Base-by-base conservation (phyloP, 2,329 filamentous ascomycete species). In the Fusarium sterilihyphosum region DNA sequence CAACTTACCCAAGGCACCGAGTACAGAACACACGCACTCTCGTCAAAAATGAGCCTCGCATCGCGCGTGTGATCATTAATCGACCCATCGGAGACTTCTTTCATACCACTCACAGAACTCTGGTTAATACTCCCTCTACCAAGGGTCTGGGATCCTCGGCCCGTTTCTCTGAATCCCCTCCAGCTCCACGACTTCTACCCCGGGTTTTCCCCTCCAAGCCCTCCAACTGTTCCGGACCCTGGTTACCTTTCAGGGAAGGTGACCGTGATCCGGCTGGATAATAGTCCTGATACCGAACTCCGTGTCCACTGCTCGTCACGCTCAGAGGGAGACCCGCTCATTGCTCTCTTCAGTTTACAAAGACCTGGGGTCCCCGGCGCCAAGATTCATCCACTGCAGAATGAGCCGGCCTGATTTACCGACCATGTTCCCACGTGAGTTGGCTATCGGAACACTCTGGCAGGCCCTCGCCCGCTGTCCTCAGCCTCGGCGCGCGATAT, bases 61-160 rank as follows among this genome's bases (percentile, higher is more conserved):
- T 57, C 29, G 62, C 60, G 71, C 72, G 70, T 73, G 73, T 75
- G 73, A 75, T 75, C 73, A 75, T 71, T 40, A 63, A 73, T 70
- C 73, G 73, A 69, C 73, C 70, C 73, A 75, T 75, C 65, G 61
- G 65, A 52, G 44, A 50, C 67, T 73, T 73, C 43, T 70, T 53
- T 50, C 54, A 67, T 69, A 64, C 73, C 73, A 61, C 68, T 61
- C 73, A 61, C 52, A 65, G 52, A 70, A 61, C 69, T 69, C 70
- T 73, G 63, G 53, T 66, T 70, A 65, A 69, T 68, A 56, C 35
- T 62, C 70, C 43, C 29, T 61, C 70, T 56, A 31, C 59, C 73
- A 61, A 69, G 73, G 70, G 62, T 74, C 72, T 59, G 72, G 77
- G 77, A 78, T 78, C 58, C 73, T 78, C 77, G 77, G 77, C 67